Evolutionary conservation across 2,329 filamentous ascomycete species (phyloP).

Genomic region (Aspergillus awamori): DNA sequence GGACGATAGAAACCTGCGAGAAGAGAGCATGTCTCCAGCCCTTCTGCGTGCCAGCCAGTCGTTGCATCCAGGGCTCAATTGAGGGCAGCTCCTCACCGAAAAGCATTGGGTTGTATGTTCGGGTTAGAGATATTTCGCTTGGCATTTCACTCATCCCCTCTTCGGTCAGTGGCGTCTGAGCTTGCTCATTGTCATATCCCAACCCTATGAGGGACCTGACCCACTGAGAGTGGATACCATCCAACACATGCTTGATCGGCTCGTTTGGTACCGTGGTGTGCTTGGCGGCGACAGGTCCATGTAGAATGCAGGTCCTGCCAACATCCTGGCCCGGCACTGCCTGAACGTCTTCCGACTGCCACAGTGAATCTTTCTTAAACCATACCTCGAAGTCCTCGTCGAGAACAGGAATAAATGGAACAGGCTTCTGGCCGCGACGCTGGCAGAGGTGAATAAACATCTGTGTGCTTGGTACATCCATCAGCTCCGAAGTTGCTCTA

Average conservation of each 20-base stretch:
- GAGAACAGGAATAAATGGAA: slow-evolving; percentile 9
- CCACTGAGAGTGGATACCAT: not conserved
- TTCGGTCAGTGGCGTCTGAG: not conserved
- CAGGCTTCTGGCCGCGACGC: slow-evolving; percentile 1
- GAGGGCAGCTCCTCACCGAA: slow-evolving; percentile 5
- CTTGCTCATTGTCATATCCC: not conserved
- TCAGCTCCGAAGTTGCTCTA: not conserved
- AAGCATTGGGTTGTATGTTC: not conserved
- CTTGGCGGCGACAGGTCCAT: slow-evolving; percentile 8
- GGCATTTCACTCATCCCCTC: not conserved
- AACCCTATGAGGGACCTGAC: not conserved
- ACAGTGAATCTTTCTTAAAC: slow-evolving; percentile 14
- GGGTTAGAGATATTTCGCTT: not conserved
- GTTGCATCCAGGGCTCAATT: not conserved
- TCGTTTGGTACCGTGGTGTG: not conserved
- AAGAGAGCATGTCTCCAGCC: slow-evolving; percentile 9
- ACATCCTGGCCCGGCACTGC: slow-evolving; percentile 4
- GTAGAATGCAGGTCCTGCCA: slow-evolving; percentile 3
- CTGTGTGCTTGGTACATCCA: slow-evolving; percentile 1
- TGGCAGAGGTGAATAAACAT: not conserved
- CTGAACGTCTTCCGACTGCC: slow-evolving; percentile 11
- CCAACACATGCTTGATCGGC: not conserved
- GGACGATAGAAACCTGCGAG: not conserved
- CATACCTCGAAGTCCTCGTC: slow-evolving; percentile 9
- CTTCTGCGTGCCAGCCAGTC: slow-evolving; percentile 5